Evolutionary conservation across 306 rosid genomes (phyloP).

Genomic region (Rosa lucieae): DNA sequence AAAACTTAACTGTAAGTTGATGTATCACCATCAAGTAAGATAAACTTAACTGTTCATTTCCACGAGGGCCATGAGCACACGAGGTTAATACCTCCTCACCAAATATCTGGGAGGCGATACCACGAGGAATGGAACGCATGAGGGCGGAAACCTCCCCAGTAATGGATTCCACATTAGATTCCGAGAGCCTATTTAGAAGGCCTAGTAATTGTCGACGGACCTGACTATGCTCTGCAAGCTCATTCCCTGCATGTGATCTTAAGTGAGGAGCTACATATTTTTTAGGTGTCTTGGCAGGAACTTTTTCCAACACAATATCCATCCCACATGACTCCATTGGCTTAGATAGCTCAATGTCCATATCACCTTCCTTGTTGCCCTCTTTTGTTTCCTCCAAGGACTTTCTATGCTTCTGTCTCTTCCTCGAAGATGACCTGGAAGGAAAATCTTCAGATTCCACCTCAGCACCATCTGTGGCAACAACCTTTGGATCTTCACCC

Average conservation of each 20-base stretch:
- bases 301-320: conserved; percentile 25
- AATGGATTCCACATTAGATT: conserved; percentile 70
- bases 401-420: conserved; percentile 50
- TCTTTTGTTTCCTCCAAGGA: conserved; percentile 31
- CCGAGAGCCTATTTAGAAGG: conserved; percentile 66
- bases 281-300: conserved; percentile 36
- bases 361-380: conserved; percentile 23
- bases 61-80: conserved; percentile 78
- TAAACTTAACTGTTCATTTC: conserved; percentile 77
- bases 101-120: conserved; percentile 59
- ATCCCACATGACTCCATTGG: conserved; percentile 22
- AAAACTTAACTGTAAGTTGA: neutral
- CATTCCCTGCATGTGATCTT: conserved; percentile 64
- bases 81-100: conserved; percentile 74
- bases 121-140: conserved; percentile 57
- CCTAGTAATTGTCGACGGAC: conserved; percentile 64
- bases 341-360: conserved; percentile 9
- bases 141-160: conserved; percentile 62
- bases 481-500: conserved; percentile 19
- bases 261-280: conserved; percentile 76
- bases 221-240: conserved; percentile 68
- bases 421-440: conserved; percentile 22
- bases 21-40: neutral
- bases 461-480: conserved; percentile 32
- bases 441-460: conserved; percentile 34